phyloP scores from a whole-genome alignment of 1,139 yeast species.

The Scheffersomyces segobiensis region DNA sequence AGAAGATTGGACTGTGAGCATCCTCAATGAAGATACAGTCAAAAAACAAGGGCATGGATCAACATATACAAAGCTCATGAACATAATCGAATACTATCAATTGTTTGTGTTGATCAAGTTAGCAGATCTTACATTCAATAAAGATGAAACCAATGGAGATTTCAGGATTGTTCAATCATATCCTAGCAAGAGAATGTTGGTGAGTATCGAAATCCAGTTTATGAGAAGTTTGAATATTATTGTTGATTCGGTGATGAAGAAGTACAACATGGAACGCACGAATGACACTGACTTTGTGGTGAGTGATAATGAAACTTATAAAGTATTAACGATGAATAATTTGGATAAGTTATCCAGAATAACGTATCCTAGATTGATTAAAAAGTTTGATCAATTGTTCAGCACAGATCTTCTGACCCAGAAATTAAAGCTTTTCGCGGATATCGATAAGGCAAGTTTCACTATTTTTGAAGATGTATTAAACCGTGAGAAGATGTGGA shows the following conservation, averaged over 20 bases:
- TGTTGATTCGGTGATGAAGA: conserved; percentile 50
- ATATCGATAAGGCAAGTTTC: conserved; percentile 44
- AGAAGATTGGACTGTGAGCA: conserved; percentile 41
- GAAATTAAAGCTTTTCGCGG: conserved; percentile 43
- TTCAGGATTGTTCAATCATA: conserved; percentile 22
- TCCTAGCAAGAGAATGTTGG: conserved; percentile 45
- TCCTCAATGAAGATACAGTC: conserved; percentile 3
- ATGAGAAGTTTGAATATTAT: conserved; percentile 50
- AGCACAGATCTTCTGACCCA: conserved; percentile 39
- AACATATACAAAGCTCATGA: conserved; percentile 38
- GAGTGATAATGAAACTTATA: conserved; percentile 32
- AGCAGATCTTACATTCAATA: conserved; percentile 32
- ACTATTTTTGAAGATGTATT: conserved; percentile 46
- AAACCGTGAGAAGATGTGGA: conserved; percentile 37
- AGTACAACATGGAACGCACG: conserved; percentile 36
- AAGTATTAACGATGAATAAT: conserved; percentile 48
- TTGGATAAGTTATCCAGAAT: conserved; percentile 38
- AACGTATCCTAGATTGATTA: conserved; percentile 35
- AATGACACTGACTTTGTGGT: conserved; percentile 9
- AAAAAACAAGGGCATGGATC: conserved; percentile 15
- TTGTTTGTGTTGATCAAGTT: conserved; percentile 31
- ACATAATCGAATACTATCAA: conserved; percentile 44
- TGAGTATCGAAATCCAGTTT: conserved; percentile 50
- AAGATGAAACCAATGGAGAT: conserved; percentile 26
- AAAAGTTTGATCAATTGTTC: conserved; percentile 36